A percentile compares a stretch with the other conserved stretches of the same genome.
These are phyloP conservation scores for Fraxinus excelsior DNA, from an alignment of 257 asterid genomes.

Conservation along the genomic window DNA sequence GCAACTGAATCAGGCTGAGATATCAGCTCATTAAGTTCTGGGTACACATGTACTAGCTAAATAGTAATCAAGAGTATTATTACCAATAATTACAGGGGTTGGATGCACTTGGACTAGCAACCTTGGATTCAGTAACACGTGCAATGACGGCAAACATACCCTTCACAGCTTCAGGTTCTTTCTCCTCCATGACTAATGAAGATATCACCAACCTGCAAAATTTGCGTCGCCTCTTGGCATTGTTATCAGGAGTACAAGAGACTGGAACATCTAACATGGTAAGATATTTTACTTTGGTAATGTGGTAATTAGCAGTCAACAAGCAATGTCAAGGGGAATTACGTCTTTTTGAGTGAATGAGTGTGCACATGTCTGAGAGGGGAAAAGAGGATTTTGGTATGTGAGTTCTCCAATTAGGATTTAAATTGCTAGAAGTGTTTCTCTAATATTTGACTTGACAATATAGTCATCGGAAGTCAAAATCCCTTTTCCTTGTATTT, in stretches of 20 bases:
- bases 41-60: not conserved
- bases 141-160: slow-evolving; percentile 55
- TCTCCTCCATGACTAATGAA: slow-evolving; percentile 71
- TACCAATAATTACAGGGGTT: slow-evolving; percentile 60
- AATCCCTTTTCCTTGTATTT: not conserved
- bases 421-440: not conserved
- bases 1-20: not conserved
- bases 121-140: slow-evolving; percentile 61
- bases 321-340: slow-evolving; percentile 1
- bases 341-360: slow-evolving; percentile 9
- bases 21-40: not conserved
- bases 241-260: slow-evolving; percentile 59
- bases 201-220: slow-evolving; percentile 73
- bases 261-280: slow-evolving; percentile 47
- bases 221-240: slow-evolving; percentile 64
- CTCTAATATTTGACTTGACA: not conserved
- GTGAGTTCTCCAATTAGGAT: not conserved
- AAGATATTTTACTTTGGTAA: slow-evolving; percentile 25
- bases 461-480: not conserved
- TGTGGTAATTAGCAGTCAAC: slow-evolving; percentile 4
- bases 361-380: not conserved
- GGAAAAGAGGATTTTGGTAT: not conserved
- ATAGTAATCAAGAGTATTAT: not conserved
- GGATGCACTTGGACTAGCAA: slow-evolving; percentile 89
- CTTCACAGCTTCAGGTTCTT: slow-evolving; percentile 47